These are phyloP conservation scores for Cyclotella baltica DNA, from an alignment of 108 stramenopile genomes.

Conservation along the genomic window DNA sequence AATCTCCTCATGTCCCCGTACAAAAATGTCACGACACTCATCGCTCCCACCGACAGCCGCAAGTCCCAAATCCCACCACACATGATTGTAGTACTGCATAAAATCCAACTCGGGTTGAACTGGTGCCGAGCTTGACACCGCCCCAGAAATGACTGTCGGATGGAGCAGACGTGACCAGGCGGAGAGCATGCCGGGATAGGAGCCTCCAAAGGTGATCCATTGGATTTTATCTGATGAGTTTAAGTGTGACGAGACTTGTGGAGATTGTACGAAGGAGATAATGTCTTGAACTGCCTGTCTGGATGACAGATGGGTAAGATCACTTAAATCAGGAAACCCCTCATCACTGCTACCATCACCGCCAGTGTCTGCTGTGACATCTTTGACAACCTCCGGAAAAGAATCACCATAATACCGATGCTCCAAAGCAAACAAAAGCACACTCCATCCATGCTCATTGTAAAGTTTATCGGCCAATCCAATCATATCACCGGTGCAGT, in stretches of 20 bases:
- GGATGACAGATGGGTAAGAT: slow-evolving; percentile 66
- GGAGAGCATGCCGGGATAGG: slow-evolving; percentile 89
- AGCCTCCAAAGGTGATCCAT: slow-evolving; percentile 91
- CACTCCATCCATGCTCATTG: slow-evolving; percentile 33
- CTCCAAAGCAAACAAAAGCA: slow-evolving; percentile 84
- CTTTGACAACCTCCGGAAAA: slow-evolving; percentile 53
- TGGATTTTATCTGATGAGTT: slow-evolving; percentile 6
- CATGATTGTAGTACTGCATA: slow-evolving; percentile 77
- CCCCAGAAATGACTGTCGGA: slow-evolving; percentile 82
- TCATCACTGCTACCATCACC: background rate
- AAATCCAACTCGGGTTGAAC: slow-evolving; percentile 83
- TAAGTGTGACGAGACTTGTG: slow-evolving; percentile 24
- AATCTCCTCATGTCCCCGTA: slow-evolving; percentile 72
- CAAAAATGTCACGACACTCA: slow-evolving; percentile 69
- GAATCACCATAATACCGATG: slow-evolving; percentile 93
- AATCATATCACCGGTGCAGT: slow-evolving; percentile 92
- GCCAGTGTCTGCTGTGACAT: background rate
- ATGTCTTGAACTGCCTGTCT: slow-evolving; percentile 88
- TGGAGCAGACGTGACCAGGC: slow-evolving; percentile 85
- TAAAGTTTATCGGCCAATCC: slow-evolving; percentile 62
- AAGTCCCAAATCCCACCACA: slow-evolving; percentile 68
- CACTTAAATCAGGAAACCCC: background rate
- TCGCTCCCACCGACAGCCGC: slow-evolving; percentile 76
- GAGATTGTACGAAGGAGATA: slow-evolving; percentile 65
- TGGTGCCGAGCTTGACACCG: slow-evolving; percentile 88